Conservation (phyloP, 2,329 filamentous ascomycete genomes). For the Trichophyton mentagrophytes region DNA sequence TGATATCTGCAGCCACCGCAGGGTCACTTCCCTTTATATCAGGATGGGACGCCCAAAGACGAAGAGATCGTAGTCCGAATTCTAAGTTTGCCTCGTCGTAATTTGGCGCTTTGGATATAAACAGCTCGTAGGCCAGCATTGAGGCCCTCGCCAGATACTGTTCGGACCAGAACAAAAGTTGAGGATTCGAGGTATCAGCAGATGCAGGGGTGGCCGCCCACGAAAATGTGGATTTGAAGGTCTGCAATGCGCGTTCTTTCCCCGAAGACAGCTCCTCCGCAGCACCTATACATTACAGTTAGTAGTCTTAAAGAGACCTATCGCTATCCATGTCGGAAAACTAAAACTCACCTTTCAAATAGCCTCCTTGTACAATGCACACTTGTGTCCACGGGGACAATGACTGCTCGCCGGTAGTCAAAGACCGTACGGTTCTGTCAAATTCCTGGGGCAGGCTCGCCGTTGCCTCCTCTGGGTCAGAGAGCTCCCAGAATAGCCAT, state of each 20-base stretch:
- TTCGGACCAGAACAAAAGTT: conserved; percentile 68
- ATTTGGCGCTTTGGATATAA: conserved; percentile 18
- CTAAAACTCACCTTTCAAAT: conserved; percentile 53
- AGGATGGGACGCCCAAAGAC: conserved; percentile 32
- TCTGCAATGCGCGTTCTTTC: conserved; percentile 47
- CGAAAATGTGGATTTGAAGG: conserved; percentile 54
- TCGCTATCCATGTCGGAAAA: background rate
- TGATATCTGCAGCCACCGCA: conserved; percentile 12
- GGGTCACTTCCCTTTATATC: conserved; percentile 22
- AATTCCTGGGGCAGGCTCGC: conserved; percentile 52
- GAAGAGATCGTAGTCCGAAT: conserved; percentile 37
- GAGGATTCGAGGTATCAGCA: conserved; percentile 40
- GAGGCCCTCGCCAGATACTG: conserved; percentile 63
- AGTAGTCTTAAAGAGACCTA: background rate
- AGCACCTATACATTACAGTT: conserved; percentile 24
- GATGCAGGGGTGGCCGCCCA: conserved; percentile 39
- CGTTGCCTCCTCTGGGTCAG: conserved; percentile 52
- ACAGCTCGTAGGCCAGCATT: conserved; percentile 49
- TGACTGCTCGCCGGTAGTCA: conserved; percentile 40
- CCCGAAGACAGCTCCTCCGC: conserved; percentile 34
- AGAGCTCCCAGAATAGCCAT: conserved; percentile 70
- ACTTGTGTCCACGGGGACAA: conserved; percentile 67
- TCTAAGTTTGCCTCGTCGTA: conserved; percentile 20
- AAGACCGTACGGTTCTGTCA: conserved; percentile 40
- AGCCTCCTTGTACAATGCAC: conserved; percentile 65